phyloP scores from a whole-genome alignment of 2,329 filamentous ascomycete genomes.

The Penicillium sp. region DNA sequence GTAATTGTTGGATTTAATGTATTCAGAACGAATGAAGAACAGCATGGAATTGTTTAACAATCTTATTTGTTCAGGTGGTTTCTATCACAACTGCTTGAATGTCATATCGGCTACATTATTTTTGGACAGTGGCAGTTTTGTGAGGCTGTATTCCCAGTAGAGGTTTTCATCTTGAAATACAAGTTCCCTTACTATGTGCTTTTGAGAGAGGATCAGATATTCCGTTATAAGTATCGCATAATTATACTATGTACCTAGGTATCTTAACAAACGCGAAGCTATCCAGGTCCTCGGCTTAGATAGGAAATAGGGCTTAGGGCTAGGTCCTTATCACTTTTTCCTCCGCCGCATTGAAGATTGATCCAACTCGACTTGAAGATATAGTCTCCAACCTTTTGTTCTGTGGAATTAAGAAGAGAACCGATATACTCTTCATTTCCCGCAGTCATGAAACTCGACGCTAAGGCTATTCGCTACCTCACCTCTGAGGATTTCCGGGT shows the following conservation, averaged over 20 bases:
- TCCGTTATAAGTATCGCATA: too few relatives aligned
- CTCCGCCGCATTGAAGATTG: conserved; percentile 17
- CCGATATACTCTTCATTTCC: conserved; percentile 8
- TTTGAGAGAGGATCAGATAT: too few relatives aligned
- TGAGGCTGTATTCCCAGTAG: too few relatives aligned
- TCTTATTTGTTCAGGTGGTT: conserved; percentile 13
- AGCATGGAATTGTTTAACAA: conserved; percentile 28
- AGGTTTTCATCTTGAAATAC: neutral
- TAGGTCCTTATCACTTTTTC: conserved; percentile 33
- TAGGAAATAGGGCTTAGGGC: conserved; percentile 44
- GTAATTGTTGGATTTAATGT: conserved; percentile 36
- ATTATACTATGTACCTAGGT: too few relatives aligned
- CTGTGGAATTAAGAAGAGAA: neutral
- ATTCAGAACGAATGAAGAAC: conserved; percentile 37
- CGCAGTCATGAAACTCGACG: conserved; percentile 83
- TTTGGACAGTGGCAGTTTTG: neutral
- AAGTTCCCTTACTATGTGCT: too few relatives aligned
- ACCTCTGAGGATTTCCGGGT: conserved; percentile 92
- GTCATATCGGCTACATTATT: conserved; percentile 13
- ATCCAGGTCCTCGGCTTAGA: conserved; percentile 21
- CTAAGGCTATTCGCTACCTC: conserved; percentile 88
- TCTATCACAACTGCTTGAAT: conserved; percentile 1
- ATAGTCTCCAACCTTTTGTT: neutral
- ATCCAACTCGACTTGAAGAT: conserved; percentile 5
- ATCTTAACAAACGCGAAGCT: neutral